Evolutionary conservation across 345 rosid genomes (phyloP).

Genomic region (Arabidopsis arenosa): DNA sequence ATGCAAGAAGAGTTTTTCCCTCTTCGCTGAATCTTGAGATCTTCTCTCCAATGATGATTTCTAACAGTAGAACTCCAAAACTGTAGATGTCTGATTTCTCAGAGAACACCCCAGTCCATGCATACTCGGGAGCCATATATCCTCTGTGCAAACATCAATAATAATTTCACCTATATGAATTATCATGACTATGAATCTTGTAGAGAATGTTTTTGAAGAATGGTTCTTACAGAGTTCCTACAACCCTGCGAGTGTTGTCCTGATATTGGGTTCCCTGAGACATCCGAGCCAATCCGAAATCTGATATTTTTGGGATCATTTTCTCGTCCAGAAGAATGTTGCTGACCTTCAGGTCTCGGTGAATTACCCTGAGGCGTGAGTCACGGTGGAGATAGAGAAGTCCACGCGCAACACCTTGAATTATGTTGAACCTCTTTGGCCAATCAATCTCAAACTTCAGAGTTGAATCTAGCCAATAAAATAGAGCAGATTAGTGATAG

Average conservation of each 20-base stretch:
- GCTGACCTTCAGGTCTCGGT: slow-evolving; percentile 35
- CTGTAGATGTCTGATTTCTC: slow-evolving; percentile 59
- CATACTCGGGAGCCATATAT: slow-evolving; percentile 61
- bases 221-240: slow-evolving; percentile 40
- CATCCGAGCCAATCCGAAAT: slow-evolving; percentile 30
- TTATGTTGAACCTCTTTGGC: slow-evolving; percentile 10
- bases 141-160: slow-evolving; percentile 30
- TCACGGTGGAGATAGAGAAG: slow-evolving; percentile 31
- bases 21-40: slow-evolving; percentile 36
- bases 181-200: not conserved
- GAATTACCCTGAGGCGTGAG: slow-evolving; percentile 21
- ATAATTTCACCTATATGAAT: not conserved
- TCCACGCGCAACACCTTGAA: slow-evolving; percentile 28
- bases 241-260: slow-evolving; percentile 32
- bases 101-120: slow-evolving; percentile 53
- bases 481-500: not conserved
- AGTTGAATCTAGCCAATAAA: slow-evolving; percentile 13
- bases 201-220: not conserved
- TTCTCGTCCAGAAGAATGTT: slow-evolving; percentile 24
- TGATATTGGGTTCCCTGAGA: slow-evolving; percentile 22
- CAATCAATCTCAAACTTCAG: not conserved
- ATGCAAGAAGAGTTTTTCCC: slow-evolving; percentile 36
- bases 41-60: slow-evolving; percentile 36
- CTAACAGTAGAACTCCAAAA: slow-evolving; percentile 53
- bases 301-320: slow-evolving; percentile 28